Evolutionary conservation across 1,139 yeast genomes (phyloP), one percentile per base, ranked within the genome.

Genomic region (Hanseniaspora uvarum): DNA sequence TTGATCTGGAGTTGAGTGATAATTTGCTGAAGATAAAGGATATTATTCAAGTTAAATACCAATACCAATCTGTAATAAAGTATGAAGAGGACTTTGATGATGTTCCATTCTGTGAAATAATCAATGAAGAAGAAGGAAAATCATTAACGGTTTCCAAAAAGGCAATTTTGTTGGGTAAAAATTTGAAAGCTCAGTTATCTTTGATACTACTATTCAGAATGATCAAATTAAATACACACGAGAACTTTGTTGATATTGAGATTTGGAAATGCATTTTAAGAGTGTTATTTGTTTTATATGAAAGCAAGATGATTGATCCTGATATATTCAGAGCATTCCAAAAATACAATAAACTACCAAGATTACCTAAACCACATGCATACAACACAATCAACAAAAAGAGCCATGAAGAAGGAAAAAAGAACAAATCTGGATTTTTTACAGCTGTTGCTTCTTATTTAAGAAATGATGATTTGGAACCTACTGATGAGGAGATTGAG

Each of bases 371-470:
- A 56, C 83, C 87, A 3, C 73, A 76, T 56, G 86, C 95, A 0
- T 79, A 80, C 38, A 78, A 78, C 59, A 74, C 80, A 5, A 76
- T 86, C 41, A 79, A 79, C 56, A 77, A 86, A 59, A 31, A 50
- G 36, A 12, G n/a, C 14, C 70, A 79, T 0, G 38, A 54, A 39
- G 80, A 79, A 56, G 74, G 79, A 26, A 76, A 74, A 23, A 84
- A 80, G 61, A 38, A 37, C 18, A 54, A 43, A 40, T 12, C 40
- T 12, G 94, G 97, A 1, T 65, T 94, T 24, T 78, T 94, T 56
- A 86, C 95, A 0, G 85, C 97, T 0, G 82, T 94, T 61, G 88
- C 96, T 0, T 87, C 96, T 0, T 89, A 88, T 63, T 76, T 94
- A 67, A 86, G 94, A 60, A 94, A 96, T 16, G 96, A 88, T 61